Evolutionary conservation across 257 asterid species (phyloP).

Genomic region (Salvia splendens): DNA sequence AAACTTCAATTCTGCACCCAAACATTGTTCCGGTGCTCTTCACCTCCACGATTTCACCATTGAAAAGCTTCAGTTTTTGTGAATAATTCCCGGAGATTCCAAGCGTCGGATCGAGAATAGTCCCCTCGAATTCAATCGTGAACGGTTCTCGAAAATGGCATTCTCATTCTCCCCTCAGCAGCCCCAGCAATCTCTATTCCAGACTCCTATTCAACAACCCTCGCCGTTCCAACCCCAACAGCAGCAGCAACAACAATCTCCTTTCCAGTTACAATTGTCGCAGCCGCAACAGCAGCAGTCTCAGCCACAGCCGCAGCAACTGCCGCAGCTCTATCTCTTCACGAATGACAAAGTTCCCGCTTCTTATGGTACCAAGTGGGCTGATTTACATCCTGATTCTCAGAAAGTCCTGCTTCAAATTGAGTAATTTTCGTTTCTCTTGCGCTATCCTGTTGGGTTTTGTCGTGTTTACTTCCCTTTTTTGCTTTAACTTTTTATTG

Average conservation of each 20-base stretch:
- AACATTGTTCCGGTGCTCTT: conserved; percentile 19
- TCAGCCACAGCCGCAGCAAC: conserved; percentile 43
- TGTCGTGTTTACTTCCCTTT: background rate
- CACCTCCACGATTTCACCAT: conserved; percentile 9
- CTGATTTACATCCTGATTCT: conserved; percentile 94
- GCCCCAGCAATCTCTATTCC: conserved; percentile 43
- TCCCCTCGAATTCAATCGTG: background rate
- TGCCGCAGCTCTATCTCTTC: conserved; percentile 66
- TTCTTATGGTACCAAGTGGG: conserved; percentile 88
- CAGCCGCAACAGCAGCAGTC: conserved; percentile 44
- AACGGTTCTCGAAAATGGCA: conserved; percentile 41
- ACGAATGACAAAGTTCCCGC: conserved; percentile 86
- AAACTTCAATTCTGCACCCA: conserved; percentile 17
- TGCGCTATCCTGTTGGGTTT: background rate
- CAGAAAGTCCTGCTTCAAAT: conserved; percentile 79
- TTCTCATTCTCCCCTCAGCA: conserved; percentile 70
- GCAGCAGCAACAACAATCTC: conserved; percentile 52
- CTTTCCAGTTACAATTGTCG: conserved; percentile 49
- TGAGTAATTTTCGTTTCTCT: conserved; percentile 51
- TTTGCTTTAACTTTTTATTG: background rate
- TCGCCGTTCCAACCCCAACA: conserved; percentile 38
- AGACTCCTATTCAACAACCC: conserved; percentile 51
- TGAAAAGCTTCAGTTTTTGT: conserved; percentile 9
- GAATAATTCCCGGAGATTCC: background rate
- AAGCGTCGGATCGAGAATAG: background rate